phyloP scores from a whole-genome alignment of 2,329 filamentous ascomycete genomes.

The Cladosporium austrohemisphaericum region DNA sequence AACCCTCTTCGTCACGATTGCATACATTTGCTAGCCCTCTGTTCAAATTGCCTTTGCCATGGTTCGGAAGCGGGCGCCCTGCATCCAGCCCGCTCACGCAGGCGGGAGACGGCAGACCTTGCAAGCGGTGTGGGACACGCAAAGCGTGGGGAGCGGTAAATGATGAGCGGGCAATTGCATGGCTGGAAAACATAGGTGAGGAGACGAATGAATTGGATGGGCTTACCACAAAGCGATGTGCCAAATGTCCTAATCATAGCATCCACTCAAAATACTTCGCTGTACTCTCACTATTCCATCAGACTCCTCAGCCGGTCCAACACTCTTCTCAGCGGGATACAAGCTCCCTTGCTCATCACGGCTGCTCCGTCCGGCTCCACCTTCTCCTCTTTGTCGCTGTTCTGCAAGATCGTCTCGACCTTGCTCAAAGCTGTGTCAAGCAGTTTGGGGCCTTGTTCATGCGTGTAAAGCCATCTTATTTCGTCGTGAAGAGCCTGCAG shows the following conservation, averaged over 20 bases:
- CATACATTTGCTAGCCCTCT: background rate
- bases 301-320: constrained; percentile 1
- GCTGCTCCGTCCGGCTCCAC: constrained; percentile 43
- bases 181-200: too few relatives aligned
- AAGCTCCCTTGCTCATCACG: constrained; percentile 47
- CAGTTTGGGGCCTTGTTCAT: constrained; percentile 32
- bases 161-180: too few relatives aligned
- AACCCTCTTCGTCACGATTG: too few relatives aligned
- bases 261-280: background rate
- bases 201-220: too few relatives aligned
- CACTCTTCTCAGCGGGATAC: constrained; percentile 22
- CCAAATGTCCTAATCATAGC: background rate
- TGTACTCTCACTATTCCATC: background rate
- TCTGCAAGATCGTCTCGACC: constrained; percentile 40
- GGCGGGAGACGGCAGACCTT: background rate
- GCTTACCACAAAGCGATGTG: too few relatives aligned
- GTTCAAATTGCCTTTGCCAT: background rate
- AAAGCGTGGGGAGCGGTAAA: background rate
- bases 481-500: constrained; percentile 48
- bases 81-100: constrained; percentile 5
- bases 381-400: constrained; percentile 32
- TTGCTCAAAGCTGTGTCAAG: constrained; percentile 44
- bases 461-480: constrained; percentile 51
- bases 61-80: background rate
- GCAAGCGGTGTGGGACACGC: constrained; percentile 3